Evolutionary conservation across 2,329 filamentous ascomycete species (phyloP), one percentile per base, ranked within the genome.

Genomic region (Colletotrichum limetticola): DNA sequence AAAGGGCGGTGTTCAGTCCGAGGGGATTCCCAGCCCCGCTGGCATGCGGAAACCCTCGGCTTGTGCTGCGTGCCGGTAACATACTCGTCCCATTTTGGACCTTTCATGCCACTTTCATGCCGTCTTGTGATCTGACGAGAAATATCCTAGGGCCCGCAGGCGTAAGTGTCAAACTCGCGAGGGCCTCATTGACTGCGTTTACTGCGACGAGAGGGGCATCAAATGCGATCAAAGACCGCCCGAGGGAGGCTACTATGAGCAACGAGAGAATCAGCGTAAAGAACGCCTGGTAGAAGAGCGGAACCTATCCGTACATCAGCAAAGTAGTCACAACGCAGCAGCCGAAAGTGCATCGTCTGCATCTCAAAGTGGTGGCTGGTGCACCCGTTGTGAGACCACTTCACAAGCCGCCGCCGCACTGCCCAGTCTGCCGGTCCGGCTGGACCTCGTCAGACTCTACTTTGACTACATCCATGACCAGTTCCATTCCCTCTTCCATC

Each of bases 141-240:
- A 52, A 30, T 57, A 5, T 32, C 37, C 22, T 65, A 74, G 72
- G 56, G 61, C 72, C 42, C 74, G 74, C 26, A 71, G 74, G 71
- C 74, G 74, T 46, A 75, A 68, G 55, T 75, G 71, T 53, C 67
- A 74, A 35, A 68, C 60, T 30, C 66, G 62, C 26, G 63, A 75
- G 32, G 71, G 67, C 24, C 77, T 84, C 19, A 89, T 88, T 2
- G 78, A 83, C 22, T 92, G 90, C 76, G 79, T 85, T 9, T 84
- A 90, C 58, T 91, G 90, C 77, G 77, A 79, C 0, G 85, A 86
- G 65, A 84, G 88, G 26, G 79, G 80, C 1, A 78, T 90, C 2
- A 62, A 77, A 0, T 91, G 90, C 78, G 77, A 82, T 9, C 91
- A 90, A 37, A 55, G 59, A 62, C 71, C 74, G 3, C 74, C 74